Conservation (phyloP, 139 green algal genomes). For the Coelastrella sp. region DNA sequence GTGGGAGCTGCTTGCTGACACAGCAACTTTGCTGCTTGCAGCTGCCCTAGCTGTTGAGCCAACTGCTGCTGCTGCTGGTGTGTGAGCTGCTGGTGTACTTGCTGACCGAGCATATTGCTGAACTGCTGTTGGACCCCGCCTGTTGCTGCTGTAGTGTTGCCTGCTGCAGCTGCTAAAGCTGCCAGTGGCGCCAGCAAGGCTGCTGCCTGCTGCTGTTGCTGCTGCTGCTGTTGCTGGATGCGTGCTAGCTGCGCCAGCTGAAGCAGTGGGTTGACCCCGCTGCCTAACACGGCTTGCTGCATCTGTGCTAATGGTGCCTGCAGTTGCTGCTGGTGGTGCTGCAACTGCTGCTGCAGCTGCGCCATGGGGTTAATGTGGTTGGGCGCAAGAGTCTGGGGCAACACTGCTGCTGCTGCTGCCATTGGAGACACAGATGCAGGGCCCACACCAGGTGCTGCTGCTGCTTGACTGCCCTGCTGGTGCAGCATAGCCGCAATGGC, state of each 20-base stretch:
- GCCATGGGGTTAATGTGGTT: neutral
- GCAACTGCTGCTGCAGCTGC: neutral
- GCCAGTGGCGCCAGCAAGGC: neutral
- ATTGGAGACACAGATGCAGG: neutral
- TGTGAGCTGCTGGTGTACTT: neutral
- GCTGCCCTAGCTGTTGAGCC: neutral
- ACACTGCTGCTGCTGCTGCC: neutral
- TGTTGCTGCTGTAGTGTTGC: neutral
- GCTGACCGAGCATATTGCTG: neutral
- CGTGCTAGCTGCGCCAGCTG: neutral
- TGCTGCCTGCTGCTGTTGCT: slow-evolving; percentile 25
- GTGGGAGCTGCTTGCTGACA: neutral
- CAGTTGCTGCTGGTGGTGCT: neutral
- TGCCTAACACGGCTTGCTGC: neutral
- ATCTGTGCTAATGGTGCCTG: neutral
- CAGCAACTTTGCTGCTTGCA: neutral
- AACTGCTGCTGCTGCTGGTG: neutral
- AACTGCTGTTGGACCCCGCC: neutral
- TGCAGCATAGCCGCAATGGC: slow-evolving; percentile 31
- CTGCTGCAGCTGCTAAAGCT: neutral
- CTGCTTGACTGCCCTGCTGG: neutral
- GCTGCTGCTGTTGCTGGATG: neutral
- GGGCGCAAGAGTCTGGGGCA: neutral
- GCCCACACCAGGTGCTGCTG: neutral
- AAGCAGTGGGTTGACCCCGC: neutral